A percentile compares a stretch with the other conserved stretches of the same genome.
These are phyloP conservation scores for Phytophthora pluvialis DNA, from an alignment of 352 stramenopile species.

Conservation along the genomic window DNA sequence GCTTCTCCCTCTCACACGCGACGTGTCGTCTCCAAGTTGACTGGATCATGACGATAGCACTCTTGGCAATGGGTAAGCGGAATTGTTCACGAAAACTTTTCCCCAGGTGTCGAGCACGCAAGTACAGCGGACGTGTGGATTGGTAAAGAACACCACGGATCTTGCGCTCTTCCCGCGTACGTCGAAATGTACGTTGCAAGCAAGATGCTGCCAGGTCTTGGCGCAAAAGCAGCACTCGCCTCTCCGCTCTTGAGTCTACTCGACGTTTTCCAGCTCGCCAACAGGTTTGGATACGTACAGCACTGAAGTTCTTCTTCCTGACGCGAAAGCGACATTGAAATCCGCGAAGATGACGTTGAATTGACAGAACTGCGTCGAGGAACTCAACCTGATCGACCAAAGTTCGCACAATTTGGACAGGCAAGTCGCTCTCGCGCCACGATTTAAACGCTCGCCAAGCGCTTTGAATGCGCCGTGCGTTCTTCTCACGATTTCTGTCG, in stretches of 20 bases:
- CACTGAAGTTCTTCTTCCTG: conserved; percentile 30
- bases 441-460: conserved; percentile 39
- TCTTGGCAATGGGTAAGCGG: conserved; percentile 47
- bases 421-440: conserved; percentile 38
- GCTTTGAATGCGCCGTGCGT: conserved; percentile 37
- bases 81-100: conserved; percentile 42
- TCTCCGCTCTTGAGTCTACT: conserved; percentile 23
- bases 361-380: conserved; percentile 41
- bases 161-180: conserved; percentile 35
- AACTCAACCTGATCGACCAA: conserved; percentile 63
- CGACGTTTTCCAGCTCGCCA: conserved; percentile 37
- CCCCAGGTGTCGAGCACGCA: conserved; percentile 38
- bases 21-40: conserved; percentile 54
- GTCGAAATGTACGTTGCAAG: conserved; percentile 57
- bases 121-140: conserved; percentile 56
- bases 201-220: conserved; percentile 50
- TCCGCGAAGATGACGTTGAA: conserved; percentile 49
- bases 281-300: conserved; percentile 42
- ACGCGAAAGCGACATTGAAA: conserved; percentile 53
- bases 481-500: conserved; percentile 14
- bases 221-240: conserved; percentile 32
- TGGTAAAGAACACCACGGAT: conserved; percentile 37
- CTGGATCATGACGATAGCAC: conserved; percentile 53
- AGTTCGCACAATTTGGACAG: conserved; percentile 18
- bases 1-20: conserved; percentile 12